Conservation (phyloP, 108 stramenopile species). For the Conticribra guillardii region DNA sequence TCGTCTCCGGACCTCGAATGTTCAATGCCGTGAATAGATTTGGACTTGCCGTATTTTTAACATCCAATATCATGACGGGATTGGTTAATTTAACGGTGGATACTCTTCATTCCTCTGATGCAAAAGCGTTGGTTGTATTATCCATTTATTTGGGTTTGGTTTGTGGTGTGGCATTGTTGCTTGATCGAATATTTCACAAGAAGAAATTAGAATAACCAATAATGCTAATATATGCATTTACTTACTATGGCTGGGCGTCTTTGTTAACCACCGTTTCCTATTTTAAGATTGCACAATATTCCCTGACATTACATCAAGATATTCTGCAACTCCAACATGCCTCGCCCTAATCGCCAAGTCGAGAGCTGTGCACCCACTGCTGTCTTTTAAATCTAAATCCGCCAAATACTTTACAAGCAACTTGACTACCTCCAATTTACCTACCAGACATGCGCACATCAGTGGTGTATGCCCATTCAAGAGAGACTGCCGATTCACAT, state of each 20-base stretch:
- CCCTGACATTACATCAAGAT: neutral
- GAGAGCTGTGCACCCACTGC: conserved; percentile 9
- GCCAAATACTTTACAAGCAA: conserved; percentile 24
- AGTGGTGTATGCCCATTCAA: conserved; percentile 34
- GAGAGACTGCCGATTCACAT: conserved; percentile 17
- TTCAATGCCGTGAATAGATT: conserved; percentile 72
- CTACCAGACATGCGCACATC: conserved; percentile 28
- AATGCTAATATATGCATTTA: no score
- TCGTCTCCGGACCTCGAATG: conserved; percentile 44
- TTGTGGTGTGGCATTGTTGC: conserved; percentile 43
- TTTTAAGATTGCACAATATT: no score
- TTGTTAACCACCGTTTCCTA: no score
- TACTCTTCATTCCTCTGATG: conserved; percentile 70
- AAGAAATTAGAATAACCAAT: no score
- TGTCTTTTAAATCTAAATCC: conserved; percentile 5
- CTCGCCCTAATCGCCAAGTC: conserved; percentile 2
- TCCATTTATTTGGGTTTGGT: conserved; percentile 63
- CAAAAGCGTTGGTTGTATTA: conserved; percentile 58
- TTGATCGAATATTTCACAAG: conserved; percentile 33
- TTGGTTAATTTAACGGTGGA: conserved; percentile 83
- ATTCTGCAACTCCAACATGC: conserved; percentile 13
- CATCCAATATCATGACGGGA: conserved; percentile 90
- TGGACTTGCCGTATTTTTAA: conserved; percentile 84
- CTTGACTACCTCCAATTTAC: conserved; percentile 36
- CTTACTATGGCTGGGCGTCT: no score